These are phyloP conservation scores for Diaporthe amygdali DNA, from an alignment of 2,329 filamentous ascomycete species.

Conservation along the genomic window DNA sequence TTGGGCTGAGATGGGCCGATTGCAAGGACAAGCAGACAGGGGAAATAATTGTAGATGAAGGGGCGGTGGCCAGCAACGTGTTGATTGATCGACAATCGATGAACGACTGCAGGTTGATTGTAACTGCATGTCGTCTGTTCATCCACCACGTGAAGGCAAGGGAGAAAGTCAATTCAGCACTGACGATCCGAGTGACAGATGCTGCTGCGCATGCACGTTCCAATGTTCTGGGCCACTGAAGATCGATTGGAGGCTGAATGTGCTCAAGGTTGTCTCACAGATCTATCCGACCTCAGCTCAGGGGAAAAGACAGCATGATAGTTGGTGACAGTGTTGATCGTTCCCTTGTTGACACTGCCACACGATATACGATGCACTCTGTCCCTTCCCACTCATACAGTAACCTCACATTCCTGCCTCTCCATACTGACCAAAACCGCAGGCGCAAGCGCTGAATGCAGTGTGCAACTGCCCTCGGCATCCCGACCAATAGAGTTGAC, in stretches of 20 bases:
- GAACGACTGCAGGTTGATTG: not conserved
- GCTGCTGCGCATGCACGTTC: not conserved
- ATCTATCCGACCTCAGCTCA: not conserved
- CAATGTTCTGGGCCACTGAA: not conserved
- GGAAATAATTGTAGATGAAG: too few species aligned
- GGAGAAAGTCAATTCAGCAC: not conserved
- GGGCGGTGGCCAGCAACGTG: not conserved
- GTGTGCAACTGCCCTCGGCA: too few species aligned
- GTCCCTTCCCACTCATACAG: too few species aligned
- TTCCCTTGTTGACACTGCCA: not conserved
- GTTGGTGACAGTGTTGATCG: not conserved
- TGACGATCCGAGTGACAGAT: conserved; percentile 6
- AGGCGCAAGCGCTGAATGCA: not conserved
- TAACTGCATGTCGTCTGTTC: not conserved
- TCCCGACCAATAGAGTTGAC: not conserved
- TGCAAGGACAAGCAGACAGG: not conserved
- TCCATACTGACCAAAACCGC: not conserved
- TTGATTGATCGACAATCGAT: not conserved
- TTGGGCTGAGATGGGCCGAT: too few species aligned
- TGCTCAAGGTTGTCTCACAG: not conserved
- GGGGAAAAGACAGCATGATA: too few species aligned
- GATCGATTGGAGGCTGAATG: not conserved
- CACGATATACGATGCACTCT: not conserved
- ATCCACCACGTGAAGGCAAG: too few species aligned
- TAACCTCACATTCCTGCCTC: not conserved